Evolutionary conservation across 192 early-diverging fungal genomes (phyloP).

Genomic region (Coemansia sp.): DNA sequence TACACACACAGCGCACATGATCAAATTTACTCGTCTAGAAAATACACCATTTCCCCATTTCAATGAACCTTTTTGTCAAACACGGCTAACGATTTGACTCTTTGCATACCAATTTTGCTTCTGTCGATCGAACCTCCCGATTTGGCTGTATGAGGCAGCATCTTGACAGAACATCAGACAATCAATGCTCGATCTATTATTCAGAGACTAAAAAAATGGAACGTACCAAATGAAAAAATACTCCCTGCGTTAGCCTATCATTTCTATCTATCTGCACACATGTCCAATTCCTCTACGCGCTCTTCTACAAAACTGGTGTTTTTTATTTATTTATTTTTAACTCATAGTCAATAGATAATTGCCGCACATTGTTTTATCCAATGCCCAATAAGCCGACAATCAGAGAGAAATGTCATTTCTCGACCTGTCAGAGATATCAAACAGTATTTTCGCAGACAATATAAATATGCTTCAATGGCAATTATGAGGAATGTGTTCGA

Average conservation of each 20-base stretch:
- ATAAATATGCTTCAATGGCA: neutral
- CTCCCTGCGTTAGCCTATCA: neutral
- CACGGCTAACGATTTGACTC: neutral
- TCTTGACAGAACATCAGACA: neutral
- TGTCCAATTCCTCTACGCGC: constrained; percentile 7
- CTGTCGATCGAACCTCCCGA: neutral
- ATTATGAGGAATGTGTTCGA: neutral
- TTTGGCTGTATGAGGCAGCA: neutral
- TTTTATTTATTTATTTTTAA: neutral
- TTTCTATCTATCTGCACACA: neutral
- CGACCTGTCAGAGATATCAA: neutral
- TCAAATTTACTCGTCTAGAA: neutral
- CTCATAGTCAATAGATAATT: neutral
- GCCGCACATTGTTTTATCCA: neutral
- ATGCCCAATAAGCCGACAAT: neutral
- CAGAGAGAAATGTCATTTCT: neutral
- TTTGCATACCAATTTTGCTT: neutral
- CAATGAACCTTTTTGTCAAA: too few relatives aligned
- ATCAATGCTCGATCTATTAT: neutral
- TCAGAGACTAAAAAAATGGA: neutral
- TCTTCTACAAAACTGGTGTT: neutral
- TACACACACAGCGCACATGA: neutral
- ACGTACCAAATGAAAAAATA: neutral
- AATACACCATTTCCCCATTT: neutral
- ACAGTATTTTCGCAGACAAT: neutral